A percentile compares a stretch with the other conserved stretches of the same genome.
Evolutionary conservation across 2,329 filamentous ascomycete species (phyloP).

Genomic region (Neonectria punicea): DNA sequence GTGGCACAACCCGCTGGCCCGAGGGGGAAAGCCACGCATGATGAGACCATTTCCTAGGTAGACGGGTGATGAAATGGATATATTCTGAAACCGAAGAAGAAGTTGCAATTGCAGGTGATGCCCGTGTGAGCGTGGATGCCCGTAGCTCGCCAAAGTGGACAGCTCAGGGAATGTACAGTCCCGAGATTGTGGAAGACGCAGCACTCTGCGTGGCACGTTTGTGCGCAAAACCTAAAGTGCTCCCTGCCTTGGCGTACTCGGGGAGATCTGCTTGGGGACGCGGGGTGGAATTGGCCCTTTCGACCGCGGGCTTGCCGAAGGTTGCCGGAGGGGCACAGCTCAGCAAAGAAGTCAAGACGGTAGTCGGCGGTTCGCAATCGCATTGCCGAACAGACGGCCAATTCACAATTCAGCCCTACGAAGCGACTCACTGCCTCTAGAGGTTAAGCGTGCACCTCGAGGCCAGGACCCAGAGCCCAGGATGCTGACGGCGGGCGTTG

Average conservation of each 20-base stretch:
- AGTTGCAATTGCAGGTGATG: not conserved
- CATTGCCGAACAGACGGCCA: not conserved
- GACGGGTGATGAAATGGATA: constrained; percentile 15
- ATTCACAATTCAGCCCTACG: constrained; percentile 35
- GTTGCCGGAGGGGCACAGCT: constrained; percentile 6
- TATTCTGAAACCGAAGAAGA: constrained; percentile 7
- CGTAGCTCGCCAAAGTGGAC: no score
- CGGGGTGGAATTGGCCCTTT: not conserved
- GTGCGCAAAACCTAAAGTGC: no score
- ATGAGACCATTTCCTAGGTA: constrained; percentile 12
- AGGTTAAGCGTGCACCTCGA: constrained; percentile 41
- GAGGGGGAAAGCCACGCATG: constrained; percentile 19
- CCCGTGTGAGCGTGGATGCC: not conserved
- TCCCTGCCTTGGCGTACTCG: not conserved
- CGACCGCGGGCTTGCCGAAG: constrained; percentile 8
- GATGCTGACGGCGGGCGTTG: constrained; percentile 39
- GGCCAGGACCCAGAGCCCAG: constrained; percentile 31
- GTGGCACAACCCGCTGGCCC: constrained; percentile 34
- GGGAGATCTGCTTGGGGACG: no score
- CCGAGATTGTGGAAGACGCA: no score
- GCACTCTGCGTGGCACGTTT: not conserved
- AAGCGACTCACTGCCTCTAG: constrained; percentile 39
- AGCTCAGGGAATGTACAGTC: not conserved
- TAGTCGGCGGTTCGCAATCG: not conserved
- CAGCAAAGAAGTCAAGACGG: not conserved